phyloP scores from a whole-genome alignment of 495 filamentous ascomycete genomes.

The Thozetella sp. region DNA sequence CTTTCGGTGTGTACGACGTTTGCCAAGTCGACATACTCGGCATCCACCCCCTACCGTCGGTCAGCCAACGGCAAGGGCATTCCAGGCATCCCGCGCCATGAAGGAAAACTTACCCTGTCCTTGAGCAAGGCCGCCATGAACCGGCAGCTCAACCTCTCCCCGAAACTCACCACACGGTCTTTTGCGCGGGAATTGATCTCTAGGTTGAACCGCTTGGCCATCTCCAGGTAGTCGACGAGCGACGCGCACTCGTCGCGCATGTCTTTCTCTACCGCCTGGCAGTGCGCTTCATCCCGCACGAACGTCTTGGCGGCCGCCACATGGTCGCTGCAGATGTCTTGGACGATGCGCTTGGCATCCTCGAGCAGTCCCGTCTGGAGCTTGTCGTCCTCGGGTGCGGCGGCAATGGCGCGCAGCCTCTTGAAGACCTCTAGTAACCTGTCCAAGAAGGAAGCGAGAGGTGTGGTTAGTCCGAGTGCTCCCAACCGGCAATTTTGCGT shows the following conservation, averaged over 20 bases:
- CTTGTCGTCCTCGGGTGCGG: slow-evolving; percentile 62
- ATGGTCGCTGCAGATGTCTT: slow-evolving; percentile 76
- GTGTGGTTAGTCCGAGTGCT: slow-evolving; percentile 11
- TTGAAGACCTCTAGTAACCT: slow-evolving; percentile 60
- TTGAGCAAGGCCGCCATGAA: slow-evolving; percentile 82
- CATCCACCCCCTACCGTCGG: slow-evolving; percentile 62
- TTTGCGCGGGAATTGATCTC: slow-evolving; percentile 81
- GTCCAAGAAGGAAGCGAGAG: neutral
- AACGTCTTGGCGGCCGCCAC: slow-evolving; percentile 63
- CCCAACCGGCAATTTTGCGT: slow-evolving; percentile 6
- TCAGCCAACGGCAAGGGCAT: slow-evolving; percentile 8
- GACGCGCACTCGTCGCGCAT: slow-evolving; percentile 74
- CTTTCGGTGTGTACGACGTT: slow-evolving; percentile 69
- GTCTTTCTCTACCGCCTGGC: slow-evolving; percentile 53
- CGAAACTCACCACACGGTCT: slow-evolving; percentile 88
- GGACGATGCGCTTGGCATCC: slow-evolving; percentile 69
- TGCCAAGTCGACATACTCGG: slow-evolving; percentile 84
- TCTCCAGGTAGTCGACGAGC: slow-evolving; percentile 54
- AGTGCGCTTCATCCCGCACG: slow-evolving; percentile 62
- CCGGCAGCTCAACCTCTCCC: slow-evolving; percentile 89
- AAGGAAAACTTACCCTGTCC: slow-evolving; percentile 45
- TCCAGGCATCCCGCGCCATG: neutral
- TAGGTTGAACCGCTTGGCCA: slow-evolving; percentile 58
- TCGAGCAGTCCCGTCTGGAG: slow-evolving; percentile 68
- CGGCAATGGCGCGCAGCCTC: slow-evolving; percentile 68